Base-by-base conservation (phyloP, 2,329 filamentous ascomycete genomes). In the Aspergillus hortae region DNA sequence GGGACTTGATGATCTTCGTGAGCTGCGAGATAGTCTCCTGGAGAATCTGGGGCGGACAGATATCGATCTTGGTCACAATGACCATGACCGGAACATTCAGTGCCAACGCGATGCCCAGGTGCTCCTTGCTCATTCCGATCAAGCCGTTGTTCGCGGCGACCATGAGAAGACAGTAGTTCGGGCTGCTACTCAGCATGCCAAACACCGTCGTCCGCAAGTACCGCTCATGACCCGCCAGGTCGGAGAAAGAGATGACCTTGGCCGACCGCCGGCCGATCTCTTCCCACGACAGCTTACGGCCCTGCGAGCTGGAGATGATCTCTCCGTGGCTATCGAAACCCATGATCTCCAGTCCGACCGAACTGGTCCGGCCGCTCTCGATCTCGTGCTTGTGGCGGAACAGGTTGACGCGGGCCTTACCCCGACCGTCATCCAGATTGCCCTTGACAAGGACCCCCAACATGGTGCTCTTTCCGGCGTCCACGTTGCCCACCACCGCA, bases 361-460 rank as follows among this genome's bases (percentile, higher is more conserved):
- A 96, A 67, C 90, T 96, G 9, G 94, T 99, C 59, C 94, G 83
- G 1, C 94, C 94, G 44, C 89, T 94, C 73, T 99, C 94, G 38
- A 97, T 88, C 74, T 99, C 94, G 66, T 99, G 94, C 73, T 99
- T 97, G 72, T 99, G 94, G 14, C 94, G 84, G 74, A 99, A 99
- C 11, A 99, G 84, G 59, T 96, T 97, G 47, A 99, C 89, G 56
- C 94, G 87, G 43, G 94, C 92, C 70, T 89, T 92, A 11, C 94
- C 94, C 66, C 94, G 83, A 14, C 94, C 94, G 72, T 99, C 94
- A 64, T 99, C 94, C 2, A 99, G 84, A 47, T 89, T 89, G 4
- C 94, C 94, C 73, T 97, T 97, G 6, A 97, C 94, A 5, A 99
- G 78, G 1, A 99, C 94, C 41, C 94, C 94, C 2, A 99, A 78